Conservation (phyloP, 2,329 filamentous ascomycete genomes). For the Fulvia fulva region DNA sequence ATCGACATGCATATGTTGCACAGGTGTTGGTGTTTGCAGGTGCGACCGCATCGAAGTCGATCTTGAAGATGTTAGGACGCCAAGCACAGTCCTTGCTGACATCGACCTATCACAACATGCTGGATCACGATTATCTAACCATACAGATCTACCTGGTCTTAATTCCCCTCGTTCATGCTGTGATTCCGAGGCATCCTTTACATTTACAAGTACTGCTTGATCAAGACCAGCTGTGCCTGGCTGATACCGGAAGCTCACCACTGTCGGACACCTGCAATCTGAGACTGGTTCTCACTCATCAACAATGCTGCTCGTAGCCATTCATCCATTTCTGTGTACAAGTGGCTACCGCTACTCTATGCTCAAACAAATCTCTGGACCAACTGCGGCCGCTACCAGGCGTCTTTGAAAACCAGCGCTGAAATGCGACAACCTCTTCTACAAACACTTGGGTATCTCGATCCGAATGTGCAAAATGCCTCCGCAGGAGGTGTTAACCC, state of each 20-base stretch:
- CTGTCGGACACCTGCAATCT: neutral
- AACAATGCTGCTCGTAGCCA: neutral
- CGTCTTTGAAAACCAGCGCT: neutral
- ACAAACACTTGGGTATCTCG: constrained; percentile 5
- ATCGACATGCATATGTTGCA: constrained; percentile 11
- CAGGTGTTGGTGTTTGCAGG: neutral
- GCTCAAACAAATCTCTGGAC: neutral
- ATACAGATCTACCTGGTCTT: neutral
- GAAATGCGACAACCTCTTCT: constrained; percentile 1
- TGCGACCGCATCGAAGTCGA: neutral
- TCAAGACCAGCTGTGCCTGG: neutral
- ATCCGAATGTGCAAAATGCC: constrained; percentile 1
- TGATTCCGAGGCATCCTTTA: neutral
- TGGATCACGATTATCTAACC: neutral
- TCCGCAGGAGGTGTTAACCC: neutral
- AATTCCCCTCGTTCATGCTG: neutral
- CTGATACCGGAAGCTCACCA: neutral
- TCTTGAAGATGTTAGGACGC: neutral
- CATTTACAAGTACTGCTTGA: neutral
- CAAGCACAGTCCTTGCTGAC: neutral
- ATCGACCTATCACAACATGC: neutral
- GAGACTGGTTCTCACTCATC: neutral
- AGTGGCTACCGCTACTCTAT: neutral
- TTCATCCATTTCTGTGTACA: neutral
- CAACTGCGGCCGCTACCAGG: neutral